phyloP scores from a whole-genome alignment of 2,329 filamentous ascomycete species.

The Epichloe scottii region DNA sequence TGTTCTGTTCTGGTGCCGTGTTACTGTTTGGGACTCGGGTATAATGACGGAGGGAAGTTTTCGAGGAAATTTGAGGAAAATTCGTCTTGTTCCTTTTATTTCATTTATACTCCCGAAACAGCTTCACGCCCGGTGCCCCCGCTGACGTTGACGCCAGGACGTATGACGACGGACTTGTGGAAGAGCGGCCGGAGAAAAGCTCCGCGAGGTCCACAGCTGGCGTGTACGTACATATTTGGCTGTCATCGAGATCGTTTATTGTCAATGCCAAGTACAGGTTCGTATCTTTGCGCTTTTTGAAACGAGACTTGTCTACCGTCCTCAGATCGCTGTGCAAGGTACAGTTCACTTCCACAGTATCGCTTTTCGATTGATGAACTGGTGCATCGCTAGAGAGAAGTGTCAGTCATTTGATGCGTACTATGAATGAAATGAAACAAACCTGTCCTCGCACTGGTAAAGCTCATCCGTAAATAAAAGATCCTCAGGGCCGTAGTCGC shows the following conservation, averaged over 20 bases:
- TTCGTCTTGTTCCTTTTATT: background rate
- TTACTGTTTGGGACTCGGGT: too few relatives aligned
- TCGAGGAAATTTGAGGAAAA: too few relatives aligned
- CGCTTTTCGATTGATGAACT: background rate
- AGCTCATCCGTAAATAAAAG: background rate
- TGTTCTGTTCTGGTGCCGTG: background rate
- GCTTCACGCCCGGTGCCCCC: background rate
- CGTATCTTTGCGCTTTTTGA: too few relatives aligned
- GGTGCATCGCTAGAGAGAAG: background rate
- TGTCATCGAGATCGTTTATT: background rate
- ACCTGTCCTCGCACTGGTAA: constrained; percentile 2
- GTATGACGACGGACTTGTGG: background rate
- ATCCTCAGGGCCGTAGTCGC: background rate
- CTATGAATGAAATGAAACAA: background rate
- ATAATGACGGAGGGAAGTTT: too few relatives aligned
- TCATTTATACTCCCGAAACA: background rate
- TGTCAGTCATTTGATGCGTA: background rate
- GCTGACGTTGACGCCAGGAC: background rate
- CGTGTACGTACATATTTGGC: background rate
- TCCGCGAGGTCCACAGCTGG: background rate
- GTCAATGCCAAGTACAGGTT: too few relatives aligned
- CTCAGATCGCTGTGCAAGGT: background rate
- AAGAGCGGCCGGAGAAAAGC: background rate
- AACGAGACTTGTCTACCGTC: background rate
- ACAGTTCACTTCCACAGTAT: background rate